Conservation (phyloP, 306 rosid genomes). For the Lathyrus sativus region DNA sequence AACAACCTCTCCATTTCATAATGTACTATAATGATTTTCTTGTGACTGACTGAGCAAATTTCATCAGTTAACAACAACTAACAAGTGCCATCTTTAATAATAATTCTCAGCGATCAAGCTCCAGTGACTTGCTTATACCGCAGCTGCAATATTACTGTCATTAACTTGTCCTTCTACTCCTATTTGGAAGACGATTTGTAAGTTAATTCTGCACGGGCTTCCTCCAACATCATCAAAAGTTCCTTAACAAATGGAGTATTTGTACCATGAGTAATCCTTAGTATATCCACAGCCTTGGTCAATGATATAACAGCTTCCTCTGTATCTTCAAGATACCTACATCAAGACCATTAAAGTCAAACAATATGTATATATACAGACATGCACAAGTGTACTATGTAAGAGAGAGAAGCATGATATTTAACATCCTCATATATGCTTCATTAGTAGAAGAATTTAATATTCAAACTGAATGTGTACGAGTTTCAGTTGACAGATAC, state of each 20-base stretch:
- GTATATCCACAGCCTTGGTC: constrained; percentile 67
- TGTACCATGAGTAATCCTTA: constrained; percentile 84
- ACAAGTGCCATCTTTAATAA: constrained; percentile 17
- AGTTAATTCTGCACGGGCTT: constrained; percentile 87
- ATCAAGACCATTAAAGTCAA: constrained; percentile 18
- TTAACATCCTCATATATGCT: constrained; percentile 13
- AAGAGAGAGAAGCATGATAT: constrained; percentile 1
- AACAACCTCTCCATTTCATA: not conserved
- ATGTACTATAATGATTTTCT: not conserved
- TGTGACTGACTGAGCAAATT: not conserved
- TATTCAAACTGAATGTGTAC: constrained; percentile 11
- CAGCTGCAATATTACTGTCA: not conserved
- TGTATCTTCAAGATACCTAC: constrained; percentile 73
- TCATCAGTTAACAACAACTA: not conserved
- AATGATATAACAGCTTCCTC: constrained; percentile 65
- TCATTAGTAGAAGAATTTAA: constrained; percentile 16
- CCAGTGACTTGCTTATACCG: constrained; percentile 12
- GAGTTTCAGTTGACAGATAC: constrained; percentile 40
- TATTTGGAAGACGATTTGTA: constrained; percentile 51
- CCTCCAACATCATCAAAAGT: constrained; percentile 71
- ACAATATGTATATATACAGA: constrained; percentile 4
- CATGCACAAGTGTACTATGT: not conserved
- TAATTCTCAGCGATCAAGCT: constrained; percentile 11
- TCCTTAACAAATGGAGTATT: constrained; percentile 70
- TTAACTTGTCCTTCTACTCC: constrained; percentile 30